phyloP scores from a whole-genome alignment of 768 basidiomycete species.

The Lactarius pseudohatsudake region DNA sequence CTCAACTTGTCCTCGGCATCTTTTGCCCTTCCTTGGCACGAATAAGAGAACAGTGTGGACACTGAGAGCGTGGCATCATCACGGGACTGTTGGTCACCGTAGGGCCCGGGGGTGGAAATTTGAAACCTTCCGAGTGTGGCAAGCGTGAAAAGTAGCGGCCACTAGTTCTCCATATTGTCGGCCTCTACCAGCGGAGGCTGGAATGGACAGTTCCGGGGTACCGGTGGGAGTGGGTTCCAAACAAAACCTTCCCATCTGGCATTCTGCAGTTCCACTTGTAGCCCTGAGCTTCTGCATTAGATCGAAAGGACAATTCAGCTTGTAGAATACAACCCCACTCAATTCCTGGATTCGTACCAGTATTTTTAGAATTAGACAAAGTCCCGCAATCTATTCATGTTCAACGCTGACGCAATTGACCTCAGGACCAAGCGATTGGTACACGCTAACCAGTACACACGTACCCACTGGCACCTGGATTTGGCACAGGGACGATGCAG shows the following conservation, averaged over 20 bases:
- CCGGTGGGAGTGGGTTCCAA: conserved; percentile 58
- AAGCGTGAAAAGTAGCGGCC: conserved; percentile 52
- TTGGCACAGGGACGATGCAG: conserved; percentile 64
- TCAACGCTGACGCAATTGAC: conserved; percentile 43
- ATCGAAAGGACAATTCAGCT: background rate
- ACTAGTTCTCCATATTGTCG: conserved; percentile 57
- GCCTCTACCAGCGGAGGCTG: conserved; percentile 63
- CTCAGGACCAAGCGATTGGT: too few relatives aligned
- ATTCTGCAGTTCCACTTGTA: conserved; percentile 58
- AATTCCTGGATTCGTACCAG: background rate
- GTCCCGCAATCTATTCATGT: conserved; percentile 63
- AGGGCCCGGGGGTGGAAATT: too few relatives aligned
- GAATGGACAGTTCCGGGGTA: conserved; percentile 75
- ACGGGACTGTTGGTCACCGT: background rate
- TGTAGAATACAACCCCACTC: conserved; percentile 1
- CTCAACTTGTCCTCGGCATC: conserved; percentile 74
- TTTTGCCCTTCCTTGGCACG: conserved; percentile 58
- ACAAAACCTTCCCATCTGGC: conserved; percentile 29
- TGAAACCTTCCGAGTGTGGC: conserved; percentile 56
- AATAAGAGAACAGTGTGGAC: conserved; percentile 75
- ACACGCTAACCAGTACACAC: too few relatives aligned
- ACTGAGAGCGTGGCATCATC: conserved; percentile 41
- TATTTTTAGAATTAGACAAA: background rate
- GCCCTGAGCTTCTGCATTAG: conserved; percentile 43
- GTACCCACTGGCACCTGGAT: too few relatives aligned